phyloP scores from a whole-genome alignment of 2,329 filamentous ascomycete species.

The Cercospora nicotianae region DNA sequence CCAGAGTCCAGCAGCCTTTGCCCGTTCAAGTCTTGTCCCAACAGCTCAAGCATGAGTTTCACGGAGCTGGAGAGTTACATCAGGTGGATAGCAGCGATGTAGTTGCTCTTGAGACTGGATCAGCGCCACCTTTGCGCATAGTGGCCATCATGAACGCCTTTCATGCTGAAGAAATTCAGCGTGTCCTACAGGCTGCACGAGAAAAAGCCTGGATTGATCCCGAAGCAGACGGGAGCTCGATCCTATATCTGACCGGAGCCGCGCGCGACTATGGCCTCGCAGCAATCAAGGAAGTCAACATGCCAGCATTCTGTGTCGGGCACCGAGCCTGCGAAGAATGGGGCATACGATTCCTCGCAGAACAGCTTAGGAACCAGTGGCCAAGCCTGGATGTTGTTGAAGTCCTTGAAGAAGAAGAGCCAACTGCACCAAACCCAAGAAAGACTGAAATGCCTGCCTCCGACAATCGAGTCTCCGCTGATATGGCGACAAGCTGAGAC shows the following conservation, averaged over 20 bases:
- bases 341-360: slow-evolving; percentile 42
- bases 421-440: neutral
- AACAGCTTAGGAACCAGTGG: slow-evolving; percentile 34
- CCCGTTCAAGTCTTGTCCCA: slow-evolving; percentile 29
- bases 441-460: neutral
- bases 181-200: slow-evolving; percentile 37
- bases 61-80: slow-evolving; percentile 29
- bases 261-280: slow-evolving; percentile 39
- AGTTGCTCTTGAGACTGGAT: neutral
- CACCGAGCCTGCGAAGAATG: slow-evolving; percentile 44
- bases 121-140: neutral
- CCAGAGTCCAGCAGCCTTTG: slow-evolving; percentile 19
- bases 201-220: slow-evolving; percentile 21
- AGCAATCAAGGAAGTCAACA: slow-evolving; percentile 37
- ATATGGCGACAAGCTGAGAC: neutral
- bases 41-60: slow-evolving; percentile 10
- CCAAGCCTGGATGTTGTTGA: slow-evolving; percentile 38
- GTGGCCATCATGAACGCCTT: slow-evolving; percentile 47
- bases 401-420: slow-evolving; percentile 40
- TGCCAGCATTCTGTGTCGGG: slow-evolving; percentile 38
- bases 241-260: slow-evolving; percentile 44
- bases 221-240: slow-evolving; percentile 29
- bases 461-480: neutral
- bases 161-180: slow-evolving; percentile 39
- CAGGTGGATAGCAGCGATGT: neutral